phyloP scores from a whole-genome alignment of 1,284 basidiomycete species.

The Meira miltonrushii region DNA sequence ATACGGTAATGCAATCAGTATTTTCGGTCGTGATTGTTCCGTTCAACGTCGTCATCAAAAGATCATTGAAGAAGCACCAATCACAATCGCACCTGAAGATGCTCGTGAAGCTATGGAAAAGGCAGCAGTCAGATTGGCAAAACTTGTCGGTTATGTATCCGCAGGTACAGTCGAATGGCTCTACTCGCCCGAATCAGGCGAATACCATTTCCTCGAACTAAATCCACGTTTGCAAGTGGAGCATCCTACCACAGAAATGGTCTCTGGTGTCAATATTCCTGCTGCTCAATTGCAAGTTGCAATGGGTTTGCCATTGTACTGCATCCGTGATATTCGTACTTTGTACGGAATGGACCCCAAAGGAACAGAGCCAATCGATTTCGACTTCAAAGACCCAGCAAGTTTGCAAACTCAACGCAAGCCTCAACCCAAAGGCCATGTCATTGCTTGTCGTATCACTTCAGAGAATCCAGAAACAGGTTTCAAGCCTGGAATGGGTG shows the following conservation, averaged over 20 bases:
- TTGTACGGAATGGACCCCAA: conserved; percentile 67
- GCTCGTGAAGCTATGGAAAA: conserved; percentile 89
- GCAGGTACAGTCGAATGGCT: conserved; percentile 98
- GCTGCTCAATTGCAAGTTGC: conserved; percentile 95
- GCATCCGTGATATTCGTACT: conserved; percentile 90
- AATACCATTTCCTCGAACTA: conserved; percentile 95
- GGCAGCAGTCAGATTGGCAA: conserved; percentile 92
- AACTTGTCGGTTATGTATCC: conserved; percentile 97
- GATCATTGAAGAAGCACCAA: conserved; percentile 99
- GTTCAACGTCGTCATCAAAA: conserved; percentile 99
- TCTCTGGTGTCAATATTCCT: conserved; percentile 94
- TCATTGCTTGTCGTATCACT: conserved; percentile 97
- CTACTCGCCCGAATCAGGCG: conserved; percentile 87
- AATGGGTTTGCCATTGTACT: conserved; percentile 95
- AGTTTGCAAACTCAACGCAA: conserved; percentile 84
- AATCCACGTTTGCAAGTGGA: conserved; percentile 99
- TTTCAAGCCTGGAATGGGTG: conserved; percentile 98
- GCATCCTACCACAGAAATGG: conserved; percentile 96
- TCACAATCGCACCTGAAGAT: conserved; percentile 76
- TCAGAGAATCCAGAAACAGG: conserved; percentile 99
- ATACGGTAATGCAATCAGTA: conserved; percentile 97
- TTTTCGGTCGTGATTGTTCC: conserved; percentile 98
- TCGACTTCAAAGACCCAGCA: conserved; percentile 85
- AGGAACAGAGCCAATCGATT: conserved; percentile 63
- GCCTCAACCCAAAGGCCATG: conserved; percentile 94